These are phyloP conservation scores for Diphasiastrum complanatum DNA, from an alignment of 83 land plant genomes.

Conservation along the genomic window DNA sequence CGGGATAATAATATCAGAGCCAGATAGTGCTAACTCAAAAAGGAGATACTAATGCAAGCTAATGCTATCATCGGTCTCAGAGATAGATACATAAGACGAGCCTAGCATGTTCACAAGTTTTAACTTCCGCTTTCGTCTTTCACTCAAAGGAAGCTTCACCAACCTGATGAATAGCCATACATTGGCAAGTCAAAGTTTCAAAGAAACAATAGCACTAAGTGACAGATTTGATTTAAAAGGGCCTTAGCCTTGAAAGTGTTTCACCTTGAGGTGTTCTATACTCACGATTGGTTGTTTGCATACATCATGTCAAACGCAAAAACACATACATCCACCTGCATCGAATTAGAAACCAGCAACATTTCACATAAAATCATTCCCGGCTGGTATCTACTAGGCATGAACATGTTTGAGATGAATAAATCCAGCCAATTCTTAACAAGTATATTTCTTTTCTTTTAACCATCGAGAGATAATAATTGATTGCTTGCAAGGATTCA, in stretches of 20 bases:
- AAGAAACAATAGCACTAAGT: too few relatives aligned
- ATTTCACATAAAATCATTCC: neutral
- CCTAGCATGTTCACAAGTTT: neutral
- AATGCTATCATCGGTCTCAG: too few relatives aligned
- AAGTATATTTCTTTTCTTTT: too few relatives aligned
- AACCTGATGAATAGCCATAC: too few relatives aligned
- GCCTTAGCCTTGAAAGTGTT: too few relatives aligned
- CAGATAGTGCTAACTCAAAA: neutral
- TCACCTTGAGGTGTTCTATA: neutral
- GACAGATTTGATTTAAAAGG: too few relatives aligned
- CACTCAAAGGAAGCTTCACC: slow-evolving; percentile 51
- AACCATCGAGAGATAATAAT: too few relatives aligned
- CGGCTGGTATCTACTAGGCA: too few relatives aligned
- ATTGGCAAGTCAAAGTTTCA: too few relatives aligned
- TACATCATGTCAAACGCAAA: slow-evolving; percentile 90
- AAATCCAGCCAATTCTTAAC: too few relatives aligned
- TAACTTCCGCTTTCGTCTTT: slow-evolving; percentile 63
- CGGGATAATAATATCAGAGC: neutral
- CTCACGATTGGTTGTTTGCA: slow-evolving; percentile 65
- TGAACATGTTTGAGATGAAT: neutral
- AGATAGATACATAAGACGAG: too few relatives aligned
- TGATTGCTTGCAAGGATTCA: too few relatives aligned
- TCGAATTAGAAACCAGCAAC: neutral
- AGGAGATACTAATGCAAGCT: slow-evolving; percentile 7
- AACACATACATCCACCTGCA: slow-evolving; percentile 87